Evolutionary conservation across 2,329 filamentous ascomycete species (phyloP).

Genomic region (Sphaerulina vaccinii): DNA sequence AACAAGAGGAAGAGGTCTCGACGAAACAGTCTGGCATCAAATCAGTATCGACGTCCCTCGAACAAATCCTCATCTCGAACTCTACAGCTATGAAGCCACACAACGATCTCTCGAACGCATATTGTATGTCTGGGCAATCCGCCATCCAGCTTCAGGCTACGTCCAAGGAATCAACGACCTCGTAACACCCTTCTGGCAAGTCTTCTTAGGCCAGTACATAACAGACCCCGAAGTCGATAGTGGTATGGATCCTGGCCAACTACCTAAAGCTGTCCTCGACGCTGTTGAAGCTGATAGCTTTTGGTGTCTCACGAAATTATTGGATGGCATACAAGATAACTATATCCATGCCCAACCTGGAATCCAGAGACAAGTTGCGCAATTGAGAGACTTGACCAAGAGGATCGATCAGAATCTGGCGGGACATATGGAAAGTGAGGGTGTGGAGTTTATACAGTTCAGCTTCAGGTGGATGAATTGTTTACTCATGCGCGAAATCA

Average conservation of each 20-base stretch:
- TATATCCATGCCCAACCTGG: slow-evolving; percentile 98
- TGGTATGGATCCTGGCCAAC: slow-evolving; percentile 94
- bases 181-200: slow-evolving; percentile 96
- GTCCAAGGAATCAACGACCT: slow-evolving; percentile 99
- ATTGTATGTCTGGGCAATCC: slow-evolving; percentile 94
- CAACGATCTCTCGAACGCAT: slow-evolving; percentile 92
- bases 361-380: slow-evolving; percentile 89
- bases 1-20: slow-evolving; percentile 68
- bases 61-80: slow-evolving; percentile 90
- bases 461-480: slow-evolving; percentile 99
- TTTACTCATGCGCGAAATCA: slow-evolving; percentile 94
- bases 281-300: slow-evolving; percentile 97
- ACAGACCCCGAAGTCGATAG: slow-evolving; percentile 89
- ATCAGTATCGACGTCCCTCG: slow-evolving; percentile 97
- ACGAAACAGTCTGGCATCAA: slow-evolving; percentile 98
- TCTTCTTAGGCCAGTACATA: slow-evolving; percentile 91
- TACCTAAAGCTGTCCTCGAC: slow-evolving; percentile 86
- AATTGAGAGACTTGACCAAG: slow-evolving; percentile 83
- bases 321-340: slow-evolving; percentile 99
- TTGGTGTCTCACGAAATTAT: slow-evolving; percentile 94
- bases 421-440: slow-evolving; percentile 84
- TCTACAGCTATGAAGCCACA: slow-evolving; percentile 95
- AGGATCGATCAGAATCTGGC: slow-evolving; percentile 82
- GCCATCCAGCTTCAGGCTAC: slow-evolving; percentile 95
- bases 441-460: slow-evolving; percentile 98